Base-by-base conservation (phyloP, 306 rosid genomes). In the Cucurbita moschata region DNA sequence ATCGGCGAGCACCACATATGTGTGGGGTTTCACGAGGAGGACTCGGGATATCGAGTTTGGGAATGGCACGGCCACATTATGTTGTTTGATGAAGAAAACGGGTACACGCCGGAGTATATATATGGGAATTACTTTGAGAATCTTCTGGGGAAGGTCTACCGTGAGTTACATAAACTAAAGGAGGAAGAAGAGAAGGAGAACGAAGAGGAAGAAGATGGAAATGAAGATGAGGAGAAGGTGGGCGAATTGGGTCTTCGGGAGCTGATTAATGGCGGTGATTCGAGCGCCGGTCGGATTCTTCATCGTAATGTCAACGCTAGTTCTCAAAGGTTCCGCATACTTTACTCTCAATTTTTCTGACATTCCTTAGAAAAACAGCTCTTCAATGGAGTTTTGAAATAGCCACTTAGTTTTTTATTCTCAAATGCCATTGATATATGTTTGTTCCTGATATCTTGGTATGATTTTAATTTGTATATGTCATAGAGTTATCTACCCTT, bases 1-100 rank as follows among this genome's bases (percentile, higher is more conserved):
- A 66, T 91, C 44, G 88, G 89, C 14, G 97, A 91, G 60, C 92
- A 88, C 77, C 93, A 85, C 72, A 82, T 94, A 1, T 91, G 97
- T 73, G 95, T 94, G 8, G 92, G 91, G 16, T 88, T 84, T 75
- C 95, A 91, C 9, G 88, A 84, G 59, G 99, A 94, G 76, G 92
- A 77, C 4, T 87, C 96, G 8, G 95, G 89, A 7, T 94, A 91
- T 71, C 79, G 97, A 55, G 96, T 91, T 0, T 94, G 99, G 99
- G 99, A 94, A 88, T 94, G 99, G 99, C 99, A 94, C 55, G 99
- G 99, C 0, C 99, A 94, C 21, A 78, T 94, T 65, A 91, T 91
- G 99, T 53, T 87, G 12, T 91, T 85, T 14, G 89, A 81, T 23
- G 99, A 91, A 4, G 96, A 91, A 30, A 76, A 79, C 21, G 97